Conservation (phyloP, 176 grass and related monocot genomes). For the Hyparrhenia diplandra region DNA sequence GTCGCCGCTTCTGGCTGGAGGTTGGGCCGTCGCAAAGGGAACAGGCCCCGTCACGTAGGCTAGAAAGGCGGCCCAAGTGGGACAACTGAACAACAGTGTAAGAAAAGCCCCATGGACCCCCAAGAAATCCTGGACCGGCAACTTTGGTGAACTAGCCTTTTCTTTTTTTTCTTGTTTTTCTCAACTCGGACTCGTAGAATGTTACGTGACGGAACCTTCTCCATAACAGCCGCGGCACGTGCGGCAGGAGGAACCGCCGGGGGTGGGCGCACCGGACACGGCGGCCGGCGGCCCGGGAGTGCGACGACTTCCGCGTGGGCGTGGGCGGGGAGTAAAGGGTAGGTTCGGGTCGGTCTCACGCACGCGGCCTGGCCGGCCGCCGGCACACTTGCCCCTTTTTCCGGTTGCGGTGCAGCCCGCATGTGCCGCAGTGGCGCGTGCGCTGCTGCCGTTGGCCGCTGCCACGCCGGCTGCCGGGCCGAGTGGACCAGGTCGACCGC, state of each 20-base stretch:
- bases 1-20: background rate
- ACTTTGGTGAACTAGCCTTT: background rate
- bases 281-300: background rate
- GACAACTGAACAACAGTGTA: background rate
- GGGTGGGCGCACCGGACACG: background rate
- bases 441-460: background rate
- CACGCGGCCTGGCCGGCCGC: background rate
- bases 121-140: background rate
- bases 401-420: too few species aligned
- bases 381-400: too few species aligned
- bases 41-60: background rate
- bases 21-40: background rate
- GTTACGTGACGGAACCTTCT: background rate
- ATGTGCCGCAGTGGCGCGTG: background rate
- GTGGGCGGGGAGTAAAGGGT: background rate
- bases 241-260: background rate
- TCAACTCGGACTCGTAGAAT: background rate
- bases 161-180: too few species aligned
- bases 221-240: background rate
- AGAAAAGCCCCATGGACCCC: background rate
- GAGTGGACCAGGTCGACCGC: background rate
- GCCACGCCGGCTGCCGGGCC: too few species aligned
- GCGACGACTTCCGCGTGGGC: constrained; percentile 11
- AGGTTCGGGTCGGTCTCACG: constrained; percentile 25
- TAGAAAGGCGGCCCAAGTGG: background rate